Evolutionary conservation across 2,329 filamentous ascomycete genomes (phyloP), one percentile per base, ranked within the genome.

Genomic region (Pseudogymnoascus verrucosus): DNA sequence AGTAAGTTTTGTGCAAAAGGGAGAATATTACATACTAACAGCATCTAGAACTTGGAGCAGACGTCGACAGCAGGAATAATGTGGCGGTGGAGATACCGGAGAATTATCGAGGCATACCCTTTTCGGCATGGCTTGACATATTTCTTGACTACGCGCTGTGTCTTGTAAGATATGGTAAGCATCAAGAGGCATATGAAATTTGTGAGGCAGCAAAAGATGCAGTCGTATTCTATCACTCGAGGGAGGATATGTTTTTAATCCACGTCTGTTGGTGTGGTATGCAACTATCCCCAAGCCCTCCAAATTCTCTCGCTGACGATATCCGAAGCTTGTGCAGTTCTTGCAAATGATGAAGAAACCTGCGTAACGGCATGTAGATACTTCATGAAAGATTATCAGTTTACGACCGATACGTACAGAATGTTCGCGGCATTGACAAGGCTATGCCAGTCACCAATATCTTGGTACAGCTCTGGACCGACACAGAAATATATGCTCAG

Each of bases 401-500:
- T 90, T 66, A 84, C 89, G 26, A 90, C 89, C 0, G 90, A 96
- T 70, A 85, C 89, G 0, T 96, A 93, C 75, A 87, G 93, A 37
- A 84, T 97, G 70, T 96, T 93, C 73, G 84, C 88, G 31, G 84
- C 89, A 21, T 79, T 95, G n/a, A 90, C 89, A 64, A 84, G 89
- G 16, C 79, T 96, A 6, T 90, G 86, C 71, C 86, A 90, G 62
- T 87, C 90, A 12, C 85, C 88, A 1, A 80, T 85, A 39, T 83
- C 86, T 31, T 90, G 89, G 80, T 96, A 93, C 75, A 88, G 88
- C 61, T 88, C 89, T 2, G 89, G 90, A 0, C 88, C 91, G 0
- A 88, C 89, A 19, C 92, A 96, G 75, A 98, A 98, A 74, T 96
- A 90, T 72, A 87, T 98, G 70, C 81, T 97, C 64, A 87, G 95